These are phyloP conservation scores for Paramarasmius palmivorus DNA, from an alignment of 1,284 basidiomycete genomes.

Conservation along the genomic window DNA sequence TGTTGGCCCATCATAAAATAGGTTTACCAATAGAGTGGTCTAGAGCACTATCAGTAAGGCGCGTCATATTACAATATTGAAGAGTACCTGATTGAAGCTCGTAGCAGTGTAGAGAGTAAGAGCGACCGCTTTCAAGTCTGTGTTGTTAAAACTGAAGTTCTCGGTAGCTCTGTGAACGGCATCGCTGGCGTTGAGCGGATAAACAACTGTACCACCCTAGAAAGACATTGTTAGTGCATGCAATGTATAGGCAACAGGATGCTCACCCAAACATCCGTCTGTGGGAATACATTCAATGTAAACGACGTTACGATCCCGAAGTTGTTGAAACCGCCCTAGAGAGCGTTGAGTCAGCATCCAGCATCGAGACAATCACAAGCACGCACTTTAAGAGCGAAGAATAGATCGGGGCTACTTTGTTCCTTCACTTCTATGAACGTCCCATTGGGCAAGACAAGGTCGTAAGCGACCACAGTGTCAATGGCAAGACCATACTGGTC, in stretches of 20 bases:
- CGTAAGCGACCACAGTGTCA: constrained; percentile 33
- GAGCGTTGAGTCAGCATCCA: too few relatives aligned
- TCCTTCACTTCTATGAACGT: constrained; percentile 28
- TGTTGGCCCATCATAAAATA: too few relatives aligned
- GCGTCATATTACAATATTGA: too few relatives aligned
- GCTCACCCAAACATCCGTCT: constrained; percentile 8
- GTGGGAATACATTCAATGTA: constrained; percentile 7
- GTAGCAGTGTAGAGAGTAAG: too few relatives aligned
- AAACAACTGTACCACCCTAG: neutral
- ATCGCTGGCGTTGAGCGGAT: neutral
- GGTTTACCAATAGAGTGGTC: too few relatives aligned
- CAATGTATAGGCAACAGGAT: neutral
- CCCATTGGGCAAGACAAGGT: constrained; percentile 38
- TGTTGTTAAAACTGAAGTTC: neutral
- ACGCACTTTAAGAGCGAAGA: constrained; percentile 29
- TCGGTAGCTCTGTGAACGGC: neutral
- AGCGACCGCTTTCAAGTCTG: too few relatives aligned
- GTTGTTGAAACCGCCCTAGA: constrained; percentile 6
- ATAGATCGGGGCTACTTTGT: constrained; percentile 28
- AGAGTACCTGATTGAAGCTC: too few relatives aligned
- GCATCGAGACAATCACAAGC: constrained; percentile 9
- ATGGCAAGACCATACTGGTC: constrained; percentile 36
- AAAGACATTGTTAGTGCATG: too few relatives aligned
- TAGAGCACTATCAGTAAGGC: too few relatives aligned
- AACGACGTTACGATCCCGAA: constrained; percentile 12